A percentile compares a stretch with the other conserved stretches of the same genome.
Evolutionary conservation across 768 basidiomycete species (phyloP).

Genomic region (Termitomyces sp.): DNA sequence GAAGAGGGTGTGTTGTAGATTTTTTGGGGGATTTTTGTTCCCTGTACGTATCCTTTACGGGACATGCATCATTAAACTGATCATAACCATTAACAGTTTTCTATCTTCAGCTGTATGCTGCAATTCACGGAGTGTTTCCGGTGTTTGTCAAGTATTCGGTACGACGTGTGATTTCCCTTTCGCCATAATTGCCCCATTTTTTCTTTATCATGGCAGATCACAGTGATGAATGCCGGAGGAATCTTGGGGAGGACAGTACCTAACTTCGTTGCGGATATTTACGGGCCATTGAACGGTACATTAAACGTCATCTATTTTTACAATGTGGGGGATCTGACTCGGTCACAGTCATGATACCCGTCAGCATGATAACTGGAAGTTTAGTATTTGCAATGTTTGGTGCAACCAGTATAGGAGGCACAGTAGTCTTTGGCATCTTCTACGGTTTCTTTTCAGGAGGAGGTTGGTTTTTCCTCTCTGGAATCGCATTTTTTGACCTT

Average conservation of each 20-base stretch:
- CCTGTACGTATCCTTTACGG: conserved; percentile 31
- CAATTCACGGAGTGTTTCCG: conserved; percentile 33
- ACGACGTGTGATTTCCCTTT: conserved; percentile 6
- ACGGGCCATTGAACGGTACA: conserved; percentile 49
- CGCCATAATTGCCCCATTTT: not conserved
- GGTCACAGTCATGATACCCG: conserved; percentile 38
- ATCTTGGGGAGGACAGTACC: conserved; percentile 60
- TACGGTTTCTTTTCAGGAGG: conserved; percentile 58
- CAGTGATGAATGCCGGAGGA: conserved; percentile 50
- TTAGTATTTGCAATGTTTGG: conserved; percentile 50
- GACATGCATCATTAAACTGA: not conserved
- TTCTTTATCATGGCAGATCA: conserved; percentile 29
- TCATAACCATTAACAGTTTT: conserved; percentile 31
- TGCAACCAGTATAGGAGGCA: conserved; percentile 37
- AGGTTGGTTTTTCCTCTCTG: conserved; percentile 25
- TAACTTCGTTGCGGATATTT: conserved; percentile 46
- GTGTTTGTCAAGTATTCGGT: conserved; percentile 44
- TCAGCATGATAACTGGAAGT: conserved; percentile 35
- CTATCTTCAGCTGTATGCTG: conserved; percentile 48
- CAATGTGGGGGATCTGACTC: not conserved
- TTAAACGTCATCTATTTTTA: not conserved
- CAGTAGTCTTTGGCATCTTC: conserved; percentile 40
- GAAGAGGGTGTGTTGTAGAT: conserved; percentile 19
- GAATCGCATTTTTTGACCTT: not conserved
- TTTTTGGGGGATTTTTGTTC: conserved; percentile 51